Percentiles rank a stretch among this genome's conserved stretches.
Conservation (phyloP, 2,329 filamentous ascomycete genomes). For the Cladobotryum protrusum region DNA sequence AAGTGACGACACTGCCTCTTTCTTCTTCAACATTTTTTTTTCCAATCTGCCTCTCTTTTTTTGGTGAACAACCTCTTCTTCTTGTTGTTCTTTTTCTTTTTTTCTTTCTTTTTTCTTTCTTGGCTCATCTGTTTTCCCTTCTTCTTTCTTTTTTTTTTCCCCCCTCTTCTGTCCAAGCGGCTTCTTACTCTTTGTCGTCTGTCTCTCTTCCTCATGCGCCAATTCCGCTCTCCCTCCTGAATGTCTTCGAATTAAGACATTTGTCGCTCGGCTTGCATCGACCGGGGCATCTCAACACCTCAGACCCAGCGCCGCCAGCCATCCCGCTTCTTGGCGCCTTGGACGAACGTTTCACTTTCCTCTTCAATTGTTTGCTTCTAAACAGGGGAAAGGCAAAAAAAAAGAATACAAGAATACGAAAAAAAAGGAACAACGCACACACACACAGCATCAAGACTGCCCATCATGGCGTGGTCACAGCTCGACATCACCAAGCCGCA, state of each 20-base stretch:
- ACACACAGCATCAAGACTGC: not conserved
- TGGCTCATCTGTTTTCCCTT: not conserved
- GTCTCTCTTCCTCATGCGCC: not conserved
- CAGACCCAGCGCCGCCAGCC: not conserved
- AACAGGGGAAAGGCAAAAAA: not conserved
- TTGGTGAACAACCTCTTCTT: not conserved
- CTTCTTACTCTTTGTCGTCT: not conserved
- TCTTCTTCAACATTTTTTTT: not conserved
- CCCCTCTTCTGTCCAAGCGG: not conserved
- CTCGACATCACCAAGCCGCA: constrained; percentile 88
- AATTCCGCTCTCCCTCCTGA: not conserved
- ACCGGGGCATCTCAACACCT: not conserved
- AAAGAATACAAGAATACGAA: not conserved
- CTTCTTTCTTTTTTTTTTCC: not conserved
- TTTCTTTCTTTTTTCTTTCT: not conserved
- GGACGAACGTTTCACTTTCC: not conserved
- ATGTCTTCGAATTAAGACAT: not conserved
- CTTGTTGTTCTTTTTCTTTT: not conserved
- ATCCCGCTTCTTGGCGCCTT: not conserved
- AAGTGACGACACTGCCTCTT: constrained; percentile 8
- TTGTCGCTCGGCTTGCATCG: not conserved
- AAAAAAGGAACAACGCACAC: not conserved
- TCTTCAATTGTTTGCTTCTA: not conserved
- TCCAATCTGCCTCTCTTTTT: not conserved
- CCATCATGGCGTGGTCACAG: constrained; percentile 68